Conservation (phyloP, 495 filamentous ascomycete genomes). For the Aspergillus saccharolyticus region DNA sequence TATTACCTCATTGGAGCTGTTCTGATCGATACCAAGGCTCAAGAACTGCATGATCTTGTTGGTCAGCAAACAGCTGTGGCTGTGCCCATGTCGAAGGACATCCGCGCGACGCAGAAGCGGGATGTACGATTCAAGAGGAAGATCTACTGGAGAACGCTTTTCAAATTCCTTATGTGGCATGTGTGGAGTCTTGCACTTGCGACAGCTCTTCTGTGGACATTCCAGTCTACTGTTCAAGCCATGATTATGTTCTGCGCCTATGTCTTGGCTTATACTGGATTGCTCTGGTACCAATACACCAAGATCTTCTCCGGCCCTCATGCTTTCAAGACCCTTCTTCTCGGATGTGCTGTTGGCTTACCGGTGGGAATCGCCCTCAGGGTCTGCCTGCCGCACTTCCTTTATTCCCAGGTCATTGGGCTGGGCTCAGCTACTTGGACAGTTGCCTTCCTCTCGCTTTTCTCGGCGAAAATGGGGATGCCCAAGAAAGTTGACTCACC, state of each 20-base stretch:
- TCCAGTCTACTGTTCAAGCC: constrained; percentile 37
- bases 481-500: constrained; percentile 37
- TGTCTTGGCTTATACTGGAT: constrained; percentile 51
- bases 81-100: constrained; percentile 32
- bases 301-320: constrained; percentile 54
- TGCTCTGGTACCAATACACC: constrained; percentile 58
- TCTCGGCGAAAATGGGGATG: constrained; percentile 41
- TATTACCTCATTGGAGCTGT: constrained; percentile 59
- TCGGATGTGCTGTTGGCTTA: constrained; percentile 43
- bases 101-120: constrained; percentile 39
- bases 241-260: constrained; percentile 51
- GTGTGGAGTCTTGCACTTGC: constrained; percentile 52
- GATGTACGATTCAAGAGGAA: constrained; percentile 45
- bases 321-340: constrained; percentile 46
- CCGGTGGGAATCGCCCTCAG: constrained; percentile 43
- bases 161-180: constrained; percentile 50
- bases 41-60: constrained; percentile 47
- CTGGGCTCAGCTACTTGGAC: constrained; percentile 51
- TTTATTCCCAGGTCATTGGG: constrained; percentile 48
- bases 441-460: constrained; percentile 45
- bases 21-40: constrained; percentile 53
- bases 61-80: constrained; percentile 33
- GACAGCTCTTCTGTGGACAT: constrained; percentile 49
- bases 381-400: constrained; percentile 29
- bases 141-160: constrained; percentile 52